phyloP scores from a whole-genome alignment of 2,329 filamentous ascomycete genomes.

The Didymella pomorum region DNA sequence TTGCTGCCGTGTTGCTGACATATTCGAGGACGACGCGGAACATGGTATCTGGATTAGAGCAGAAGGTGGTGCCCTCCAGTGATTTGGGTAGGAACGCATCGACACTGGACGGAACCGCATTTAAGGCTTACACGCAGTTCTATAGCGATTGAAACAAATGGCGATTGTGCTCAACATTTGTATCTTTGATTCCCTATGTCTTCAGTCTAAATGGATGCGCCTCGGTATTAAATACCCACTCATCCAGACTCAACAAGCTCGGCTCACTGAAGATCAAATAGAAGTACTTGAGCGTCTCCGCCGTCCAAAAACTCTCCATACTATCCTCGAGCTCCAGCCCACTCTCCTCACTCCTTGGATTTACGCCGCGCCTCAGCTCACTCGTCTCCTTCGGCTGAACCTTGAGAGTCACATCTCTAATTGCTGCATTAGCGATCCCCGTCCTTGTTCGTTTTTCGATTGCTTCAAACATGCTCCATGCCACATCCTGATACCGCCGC shows the following conservation, averaged over 20 bases:
- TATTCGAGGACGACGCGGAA: too few relatives aligned
- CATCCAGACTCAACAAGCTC: slow-evolving; percentile 65
- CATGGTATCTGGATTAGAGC: too few relatives aligned
- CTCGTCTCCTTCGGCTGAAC: neutral
- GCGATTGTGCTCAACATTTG: too few relatives aligned
- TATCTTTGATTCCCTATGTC: neutral
- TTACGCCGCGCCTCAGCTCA: slow-evolving; percentile 12
- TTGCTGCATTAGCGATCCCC: slow-evolving; percentile 67
- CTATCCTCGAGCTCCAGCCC: slow-evolving; percentile 58
- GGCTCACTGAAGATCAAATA: slow-evolving; percentile 68
- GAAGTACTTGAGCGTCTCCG: slow-evolving; percentile 71
- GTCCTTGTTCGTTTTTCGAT: slow-evolving; percentile 69
- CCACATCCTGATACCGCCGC: slow-evolving; percentile 67
- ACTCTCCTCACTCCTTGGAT: slow-evolving; percentile 32
- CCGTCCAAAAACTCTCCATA: slow-evolving; percentile 78
- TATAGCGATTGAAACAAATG: too few relatives aligned
- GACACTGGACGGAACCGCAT: too few relatives aligned
- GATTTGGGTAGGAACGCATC: too few relatives aligned
- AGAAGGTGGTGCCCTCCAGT: too few relatives aligned
- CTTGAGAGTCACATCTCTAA: slow-evolving; percentile 59
- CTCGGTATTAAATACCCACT: slow-evolving; percentile 65
- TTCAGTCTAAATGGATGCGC: slow-evolving; percentile 48
- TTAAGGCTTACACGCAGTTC: too few relatives aligned
- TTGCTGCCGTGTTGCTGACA: too few relatives aligned
- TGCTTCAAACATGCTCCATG: slow-evolving; percentile 75